A percentile compares a stretch with the other conserved stretches of the same genome.
phyloP scores from a whole-genome alignment of 345 rosid species.

The Eucalyptus marginata region DNA sequence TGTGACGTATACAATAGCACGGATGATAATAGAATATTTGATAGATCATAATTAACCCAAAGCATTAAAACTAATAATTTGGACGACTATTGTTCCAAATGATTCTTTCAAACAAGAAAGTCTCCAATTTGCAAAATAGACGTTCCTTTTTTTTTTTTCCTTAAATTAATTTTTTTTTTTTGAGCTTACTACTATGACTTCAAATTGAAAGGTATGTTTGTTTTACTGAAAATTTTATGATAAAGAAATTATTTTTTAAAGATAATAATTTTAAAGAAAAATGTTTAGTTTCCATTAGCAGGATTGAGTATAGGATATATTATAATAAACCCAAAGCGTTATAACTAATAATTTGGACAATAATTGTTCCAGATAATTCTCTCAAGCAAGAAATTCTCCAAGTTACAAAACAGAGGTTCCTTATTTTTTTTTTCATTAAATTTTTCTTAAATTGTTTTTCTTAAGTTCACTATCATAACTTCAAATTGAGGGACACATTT shows the following conservation, averaged over 20 bases:
- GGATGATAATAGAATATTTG: neutral
- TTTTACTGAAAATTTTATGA: neutral
- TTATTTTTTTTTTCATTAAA: neutral
- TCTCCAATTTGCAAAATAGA: neutral
- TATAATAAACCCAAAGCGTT: rapidly evolving
- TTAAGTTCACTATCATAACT: neutral
- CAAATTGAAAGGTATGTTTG: neutral
- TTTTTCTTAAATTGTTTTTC: neutral
- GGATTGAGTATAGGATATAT: too few species aligned
- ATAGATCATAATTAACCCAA: neutral
- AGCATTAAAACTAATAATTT: neutral
- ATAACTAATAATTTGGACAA: neutral
- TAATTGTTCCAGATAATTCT: neutral
- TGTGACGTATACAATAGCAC: neutral
- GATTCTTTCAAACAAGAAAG: neutral
- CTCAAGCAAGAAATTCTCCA: neutral
- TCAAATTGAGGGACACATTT: neutral
- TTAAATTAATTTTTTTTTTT: neutral
- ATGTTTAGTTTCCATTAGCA: neutral
- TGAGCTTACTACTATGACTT: neutral
- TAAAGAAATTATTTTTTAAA: too few species aligned
- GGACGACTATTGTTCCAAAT: neutral
- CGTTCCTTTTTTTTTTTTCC: neutral
- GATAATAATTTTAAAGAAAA: neutral
- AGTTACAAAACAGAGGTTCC: neutral